phyloP scores from a whole-genome alignment of 768 basidiomycete species.

The Leccinellum rugosiceps region DNA sequence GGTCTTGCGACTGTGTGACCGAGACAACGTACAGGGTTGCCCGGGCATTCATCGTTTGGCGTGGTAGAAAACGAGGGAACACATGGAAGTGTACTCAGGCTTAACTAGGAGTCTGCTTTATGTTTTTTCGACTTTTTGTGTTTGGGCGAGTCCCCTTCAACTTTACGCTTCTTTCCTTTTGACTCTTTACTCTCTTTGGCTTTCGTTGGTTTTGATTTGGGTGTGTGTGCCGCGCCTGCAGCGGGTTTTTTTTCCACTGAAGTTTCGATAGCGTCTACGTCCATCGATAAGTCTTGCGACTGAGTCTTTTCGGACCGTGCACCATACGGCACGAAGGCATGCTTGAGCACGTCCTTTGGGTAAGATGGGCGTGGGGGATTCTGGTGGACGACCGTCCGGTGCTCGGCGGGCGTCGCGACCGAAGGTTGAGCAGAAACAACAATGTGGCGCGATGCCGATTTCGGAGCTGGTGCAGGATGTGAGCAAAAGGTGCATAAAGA shows the following conservation, averaged over 20 bases:
- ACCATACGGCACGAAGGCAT: constrained; percentile 62
- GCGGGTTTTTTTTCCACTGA: constrained; percentile 20
- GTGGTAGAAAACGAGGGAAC: not conserved
- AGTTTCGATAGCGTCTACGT: constrained; percentile 23
- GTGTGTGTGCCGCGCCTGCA: not conserved
- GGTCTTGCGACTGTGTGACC: not conserved
- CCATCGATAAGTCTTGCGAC: constrained; percentile 15
- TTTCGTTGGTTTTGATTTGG: constrained; percentile 3
- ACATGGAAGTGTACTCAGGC: not conserved
- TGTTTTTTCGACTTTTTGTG: constrained; percentile 52
- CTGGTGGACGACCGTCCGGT: constrained; percentile 30
- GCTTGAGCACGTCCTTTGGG: constrained; percentile 58
- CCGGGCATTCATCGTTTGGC: not conserved
- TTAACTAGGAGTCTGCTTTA: constrained; percentile 29
- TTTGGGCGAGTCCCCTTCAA: constrained; percentile 43
- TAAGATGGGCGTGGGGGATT: constrained; percentile 58
- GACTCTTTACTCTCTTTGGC: constrained; percentile 26
- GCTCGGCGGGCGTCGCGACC: constrained; percentile 18
- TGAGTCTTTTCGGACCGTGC: constrained; percentile 31
- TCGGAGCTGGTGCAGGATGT: constrained; percentile 45
- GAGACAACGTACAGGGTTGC: not conserved
- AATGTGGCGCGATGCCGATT: constrained; percentile 54
- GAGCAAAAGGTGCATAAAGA: constrained; percentile 37
- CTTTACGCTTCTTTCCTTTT: constrained; percentile 45
- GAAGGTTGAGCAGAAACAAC: constrained; percentile 53